Conservation (phyloP, 78 protist genomes). For the Dictyostelium capitatum region DNA sequence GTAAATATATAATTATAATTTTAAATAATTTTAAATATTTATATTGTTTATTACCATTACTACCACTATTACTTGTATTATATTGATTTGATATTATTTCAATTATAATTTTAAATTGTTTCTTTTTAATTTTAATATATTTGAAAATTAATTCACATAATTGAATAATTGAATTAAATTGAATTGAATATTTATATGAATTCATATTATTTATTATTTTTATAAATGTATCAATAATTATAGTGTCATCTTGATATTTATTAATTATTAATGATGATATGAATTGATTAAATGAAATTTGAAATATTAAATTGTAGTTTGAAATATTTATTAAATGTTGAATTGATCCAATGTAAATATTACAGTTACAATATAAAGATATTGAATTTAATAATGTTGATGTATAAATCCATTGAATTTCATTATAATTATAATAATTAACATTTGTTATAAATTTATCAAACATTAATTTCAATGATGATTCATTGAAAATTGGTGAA, state of each 20-base stretch:
- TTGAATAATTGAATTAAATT: not conserved
- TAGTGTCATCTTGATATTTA: no score
- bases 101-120: not conserved
- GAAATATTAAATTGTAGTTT: not conserved
- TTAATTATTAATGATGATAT: no score
- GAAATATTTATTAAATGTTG: not conserved
- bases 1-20: not conserved
- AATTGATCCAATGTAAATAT: not conserved
- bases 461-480: not conserved
- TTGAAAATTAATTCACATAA: not conserved
- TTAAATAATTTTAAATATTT: not conserved
- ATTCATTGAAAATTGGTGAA: not conserved
- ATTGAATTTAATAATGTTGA: not conserved
- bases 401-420: not conserved
- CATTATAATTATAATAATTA: not conserved
- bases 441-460: not conserved
- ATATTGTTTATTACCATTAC: not conserved
- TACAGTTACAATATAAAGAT: not conserved
- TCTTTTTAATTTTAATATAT: not conserved
- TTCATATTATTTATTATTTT: no score
- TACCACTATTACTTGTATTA: not conserved
- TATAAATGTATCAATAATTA: no score
- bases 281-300: not conserved
- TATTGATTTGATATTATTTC: not conserved
- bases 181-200: not conserved